Evolutionary conservation across 805 yeast species (phyloP).

Genomic region (Myxozyma vanderwaltii): DNA sequence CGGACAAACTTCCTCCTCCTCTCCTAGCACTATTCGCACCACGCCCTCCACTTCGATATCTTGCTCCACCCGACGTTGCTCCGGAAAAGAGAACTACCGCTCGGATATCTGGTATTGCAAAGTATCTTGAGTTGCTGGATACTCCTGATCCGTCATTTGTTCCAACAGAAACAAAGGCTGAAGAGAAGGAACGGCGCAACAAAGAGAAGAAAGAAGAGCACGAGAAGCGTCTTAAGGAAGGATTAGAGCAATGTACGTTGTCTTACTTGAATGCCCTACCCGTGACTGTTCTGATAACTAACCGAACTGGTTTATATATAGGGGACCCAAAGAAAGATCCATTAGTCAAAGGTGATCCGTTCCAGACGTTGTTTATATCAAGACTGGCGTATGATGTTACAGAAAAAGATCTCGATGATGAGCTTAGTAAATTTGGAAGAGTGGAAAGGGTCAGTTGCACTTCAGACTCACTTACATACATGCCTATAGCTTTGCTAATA

Average conservation of each 20-base stretch:
- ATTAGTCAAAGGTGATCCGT: constrained; percentile 69
- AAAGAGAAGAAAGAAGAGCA: constrained; percentile 38
- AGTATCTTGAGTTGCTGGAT: constrained; percentile 39
- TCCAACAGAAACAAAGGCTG: constrained; percentile 43
- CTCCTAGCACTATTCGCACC: constrained; percentile 60
- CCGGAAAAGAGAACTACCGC: constrained; percentile 53
- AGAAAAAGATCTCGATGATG: constrained; percentile 68
- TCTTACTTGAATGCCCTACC: neutral
- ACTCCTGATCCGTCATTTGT: constrained; percentile 37
- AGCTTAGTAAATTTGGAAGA: constrained; percentile 66
- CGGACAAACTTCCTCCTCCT: constrained; percentile 49
- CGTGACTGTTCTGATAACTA: neutral
- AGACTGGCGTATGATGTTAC: constrained; percentile 65
- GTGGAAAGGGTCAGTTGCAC: constrained; percentile 55
- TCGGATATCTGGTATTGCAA: constrained; percentile 51
- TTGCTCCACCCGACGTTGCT: constrained; percentile 54
- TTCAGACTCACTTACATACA: no score
- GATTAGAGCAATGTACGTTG: constrained; percentile 38
- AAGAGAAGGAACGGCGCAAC: constrained; percentile 36
- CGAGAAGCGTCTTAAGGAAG: constrained; percentile 44
- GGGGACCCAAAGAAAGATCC: constrained; percentile 63
- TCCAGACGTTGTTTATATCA: constrained; percentile 73
- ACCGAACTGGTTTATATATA: neutral
- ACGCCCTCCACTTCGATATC: constrained; percentile 56
- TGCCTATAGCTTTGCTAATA: no score